Evolutionary conservation across 148 eudicot genomes (phyloP).

Genomic region (Rhododendron mucronatum): DNA sequence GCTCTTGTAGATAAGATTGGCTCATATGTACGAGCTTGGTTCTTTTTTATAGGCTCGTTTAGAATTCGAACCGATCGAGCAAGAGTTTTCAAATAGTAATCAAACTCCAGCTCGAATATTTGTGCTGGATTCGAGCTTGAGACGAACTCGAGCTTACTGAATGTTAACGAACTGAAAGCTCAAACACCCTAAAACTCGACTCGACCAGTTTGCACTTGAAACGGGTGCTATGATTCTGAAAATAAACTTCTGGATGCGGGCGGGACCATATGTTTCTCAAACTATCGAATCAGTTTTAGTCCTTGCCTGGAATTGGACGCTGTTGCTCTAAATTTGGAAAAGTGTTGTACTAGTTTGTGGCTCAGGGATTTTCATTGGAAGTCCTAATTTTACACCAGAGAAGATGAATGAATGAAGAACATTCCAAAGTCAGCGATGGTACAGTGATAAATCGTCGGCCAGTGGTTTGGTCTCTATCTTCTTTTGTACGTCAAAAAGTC

Average conservation of each 20-base stretch:
- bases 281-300: background rate
- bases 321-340: background rate
- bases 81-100: background rate
- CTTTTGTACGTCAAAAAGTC: background rate
- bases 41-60: no score
- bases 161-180: no score
- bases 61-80: background rate
- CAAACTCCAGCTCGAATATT: no score
- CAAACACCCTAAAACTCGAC: no score
- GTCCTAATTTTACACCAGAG: background rate
- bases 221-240: no score
- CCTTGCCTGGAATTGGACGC: no score
- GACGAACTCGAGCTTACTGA: no score
- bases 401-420: background rate
- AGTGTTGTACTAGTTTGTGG: background rate
- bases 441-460: background rate
- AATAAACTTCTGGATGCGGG: background rate
- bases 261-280: background rate
- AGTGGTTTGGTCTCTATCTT: background rate
- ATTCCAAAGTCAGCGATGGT: background rate
- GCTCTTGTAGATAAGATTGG: background rate
- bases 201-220: no score
- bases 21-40: background rate
- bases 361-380: background rate
- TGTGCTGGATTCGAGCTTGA: no score